A percentile compares a stretch with the other conserved stretches of the same genome.
Evolutionary conservation across 1,139 yeast genomes (phyloP).

Genomic region (Geotrichum phurueaensis): DNA sequence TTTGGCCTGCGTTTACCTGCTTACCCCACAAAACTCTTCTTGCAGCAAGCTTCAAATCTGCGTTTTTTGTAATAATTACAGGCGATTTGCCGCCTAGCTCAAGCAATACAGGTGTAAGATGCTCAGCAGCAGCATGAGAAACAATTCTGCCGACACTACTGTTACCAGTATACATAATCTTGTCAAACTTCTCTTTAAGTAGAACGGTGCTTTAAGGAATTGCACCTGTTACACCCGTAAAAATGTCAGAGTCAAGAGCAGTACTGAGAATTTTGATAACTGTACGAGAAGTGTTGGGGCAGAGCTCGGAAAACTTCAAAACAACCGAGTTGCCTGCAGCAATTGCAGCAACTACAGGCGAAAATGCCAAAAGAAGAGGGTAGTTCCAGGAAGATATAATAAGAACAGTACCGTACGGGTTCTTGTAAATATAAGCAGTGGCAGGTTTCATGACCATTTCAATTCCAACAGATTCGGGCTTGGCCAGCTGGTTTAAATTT

Average conservation of each 20-base stretch:
- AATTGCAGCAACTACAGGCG: constrained; percentile 73
- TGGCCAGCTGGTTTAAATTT: constrained; percentile 56
- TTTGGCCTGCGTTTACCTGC: constrained; percentile 79
- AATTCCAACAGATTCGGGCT: constrained; percentile 38
- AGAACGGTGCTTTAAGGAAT: constrained; percentile 62
- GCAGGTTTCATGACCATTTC: constrained; percentile 38
- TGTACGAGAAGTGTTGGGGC: constrained; percentile 56
- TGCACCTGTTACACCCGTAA: constrained; percentile 69
- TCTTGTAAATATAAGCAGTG: constrained; percentile 51
- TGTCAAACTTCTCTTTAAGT: constrained; percentile 65
- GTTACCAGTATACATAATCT: constrained; percentile 84
- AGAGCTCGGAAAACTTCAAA: constrained; percentile 72
- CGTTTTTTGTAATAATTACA: constrained; percentile 54
- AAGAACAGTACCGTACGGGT: constrained; percentile 72
- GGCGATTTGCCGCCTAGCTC: constrained; percentile 95
- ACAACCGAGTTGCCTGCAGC: constrained; percentile 85
- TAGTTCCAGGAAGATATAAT: constrained; percentile 84
- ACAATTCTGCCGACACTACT: constrained; percentile 69
- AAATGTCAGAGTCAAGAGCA: constrained; percentile 50
- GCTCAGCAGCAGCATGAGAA: constrained; percentile 76
- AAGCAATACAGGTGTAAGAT: constrained; percentile 70
- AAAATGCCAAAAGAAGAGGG: constrained; percentile 60
- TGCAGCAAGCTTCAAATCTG: constrained; percentile 47
- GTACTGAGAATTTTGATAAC: constrained; percentile 50
- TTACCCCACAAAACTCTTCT: constrained; percentile 73